Conservation (phyloP, 495 filamentous ascomycete species). For the Podospora bellae-mahoneyi region DNA sequence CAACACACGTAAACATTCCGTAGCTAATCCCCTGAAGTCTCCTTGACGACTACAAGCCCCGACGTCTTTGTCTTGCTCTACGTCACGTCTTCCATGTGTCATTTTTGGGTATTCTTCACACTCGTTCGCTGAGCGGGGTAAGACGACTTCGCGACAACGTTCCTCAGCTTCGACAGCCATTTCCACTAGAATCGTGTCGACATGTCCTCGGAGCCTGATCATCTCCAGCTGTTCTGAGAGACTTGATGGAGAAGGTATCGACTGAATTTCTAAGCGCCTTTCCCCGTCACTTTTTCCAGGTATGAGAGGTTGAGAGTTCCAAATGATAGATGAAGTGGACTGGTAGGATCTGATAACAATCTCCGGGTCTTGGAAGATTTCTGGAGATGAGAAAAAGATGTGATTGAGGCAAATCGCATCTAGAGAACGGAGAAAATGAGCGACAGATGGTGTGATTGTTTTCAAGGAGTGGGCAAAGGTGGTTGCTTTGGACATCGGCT, state of each 20-base stretch:
- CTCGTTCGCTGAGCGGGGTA: background rate
- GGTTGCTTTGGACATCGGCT: background rate
- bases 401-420: background rate
- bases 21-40: background rate
- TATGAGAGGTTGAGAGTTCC: background rate
- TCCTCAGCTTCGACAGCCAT: background rate
- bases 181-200: background rate
- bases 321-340: background rate
- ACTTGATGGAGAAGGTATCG: background rate
- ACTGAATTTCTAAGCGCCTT: background rate
- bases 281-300: background rate
- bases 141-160: background rate
- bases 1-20: background rate
- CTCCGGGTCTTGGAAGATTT: background rate
- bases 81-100: background rate
- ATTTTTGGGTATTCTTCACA: background rate
- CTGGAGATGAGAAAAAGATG: background rate
- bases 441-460: background rate
- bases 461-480: background rate
- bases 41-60: background rate
- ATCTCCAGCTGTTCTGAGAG: conserved; percentile 1
- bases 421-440: background rate
- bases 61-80: background rate
- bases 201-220: background rate
- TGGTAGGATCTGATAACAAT: background rate